Evolutionary conservation across 2,329 filamentous ascomycete species (phyloP).

Genomic region (Ceratocystiopsis minuta): DNA sequence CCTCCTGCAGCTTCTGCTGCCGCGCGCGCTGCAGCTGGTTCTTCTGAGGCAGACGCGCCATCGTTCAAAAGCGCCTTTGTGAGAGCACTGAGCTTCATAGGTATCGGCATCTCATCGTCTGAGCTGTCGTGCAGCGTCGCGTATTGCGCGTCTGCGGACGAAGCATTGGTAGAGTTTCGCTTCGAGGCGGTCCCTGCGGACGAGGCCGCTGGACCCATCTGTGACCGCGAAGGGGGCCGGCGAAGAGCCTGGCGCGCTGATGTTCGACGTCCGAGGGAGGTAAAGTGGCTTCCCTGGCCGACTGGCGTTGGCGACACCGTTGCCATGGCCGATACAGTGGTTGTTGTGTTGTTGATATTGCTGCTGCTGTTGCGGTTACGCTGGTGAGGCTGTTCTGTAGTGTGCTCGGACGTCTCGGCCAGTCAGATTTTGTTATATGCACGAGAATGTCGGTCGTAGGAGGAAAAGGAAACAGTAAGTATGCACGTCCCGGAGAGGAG

Average conservation of each 20-base stretch:
- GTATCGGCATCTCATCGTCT: constrained; percentile 80
- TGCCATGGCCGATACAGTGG: constrained; percentile 21
- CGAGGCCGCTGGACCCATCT: constrained; percentile 15
- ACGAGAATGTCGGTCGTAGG: too few species aligned
- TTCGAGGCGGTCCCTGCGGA: constrained; percentile 7
- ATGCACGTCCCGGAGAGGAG: too few species aligned
- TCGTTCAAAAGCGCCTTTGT: constrained; percentile 70
- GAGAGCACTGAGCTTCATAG: constrained; percentile 83
- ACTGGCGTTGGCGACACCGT: constrained; percentile 37
- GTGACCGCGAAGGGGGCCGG: constrained; percentile 28
- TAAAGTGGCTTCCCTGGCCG: constrained; percentile 26
- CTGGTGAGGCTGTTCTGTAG: neutral
- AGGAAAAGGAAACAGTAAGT: neutral
- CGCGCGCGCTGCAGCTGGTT: constrained; percentile 11
- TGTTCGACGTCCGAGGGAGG: constrained; percentile 29
- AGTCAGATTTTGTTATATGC: too few species aligned
- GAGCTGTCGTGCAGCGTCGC: constrained; percentile 62
- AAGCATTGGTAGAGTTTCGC: constrained; percentile 1
- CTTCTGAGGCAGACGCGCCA: constrained; percentile 30
- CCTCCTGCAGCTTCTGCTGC: constrained; percentile 7
- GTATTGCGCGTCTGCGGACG: neutral
- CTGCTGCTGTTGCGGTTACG: neutral
- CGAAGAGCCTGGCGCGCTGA: constrained; percentile 38
- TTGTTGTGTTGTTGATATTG: neutral
- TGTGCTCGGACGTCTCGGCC: neutral